Evolutionary conservation across 2,329 filamentous ascomycete species (phyloP).

Genomic region (Botrytis elliptica): DNA sequence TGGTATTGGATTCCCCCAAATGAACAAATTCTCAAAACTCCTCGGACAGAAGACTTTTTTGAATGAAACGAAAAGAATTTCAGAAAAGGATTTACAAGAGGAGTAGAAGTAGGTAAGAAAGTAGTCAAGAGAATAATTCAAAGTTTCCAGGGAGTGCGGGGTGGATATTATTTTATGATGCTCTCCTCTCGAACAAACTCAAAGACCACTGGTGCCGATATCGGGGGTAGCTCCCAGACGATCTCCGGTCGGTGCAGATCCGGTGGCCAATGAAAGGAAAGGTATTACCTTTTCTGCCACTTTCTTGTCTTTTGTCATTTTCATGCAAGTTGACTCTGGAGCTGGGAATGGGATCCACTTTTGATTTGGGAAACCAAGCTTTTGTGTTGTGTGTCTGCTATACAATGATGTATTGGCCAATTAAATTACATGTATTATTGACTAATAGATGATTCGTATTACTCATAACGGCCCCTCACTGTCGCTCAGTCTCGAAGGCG

Average conservation of each 20-base stretch:
- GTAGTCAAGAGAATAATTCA: background rate
- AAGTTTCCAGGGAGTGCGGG: conserved; percentile 10
- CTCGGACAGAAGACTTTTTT: background rate
- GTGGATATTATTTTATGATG: conserved; percentile 18
- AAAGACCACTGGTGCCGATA: conserved; percentile 21
- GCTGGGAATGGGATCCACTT: background rate
- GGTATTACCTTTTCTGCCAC: conserved; percentile 11
- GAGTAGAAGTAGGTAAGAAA: background rate
- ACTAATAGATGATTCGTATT: background rate
- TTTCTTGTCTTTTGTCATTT: background rate
- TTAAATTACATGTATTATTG: background rate
- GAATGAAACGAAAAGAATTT: background rate
- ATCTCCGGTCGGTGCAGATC: background rate
- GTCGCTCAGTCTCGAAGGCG: background rate
- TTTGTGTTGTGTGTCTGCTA: background rate
- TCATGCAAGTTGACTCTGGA: background rate
- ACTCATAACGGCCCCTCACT: background rate
- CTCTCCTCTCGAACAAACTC: conserved; percentile 13
- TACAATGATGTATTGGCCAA: background rate
- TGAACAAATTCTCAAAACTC: background rate
- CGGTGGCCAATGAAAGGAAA: background rate
- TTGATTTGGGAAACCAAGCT: background rate
- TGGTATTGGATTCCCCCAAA: background rate
- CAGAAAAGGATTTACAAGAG: background rate
- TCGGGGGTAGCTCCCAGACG: conserved; percentile 1